phyloP scores from a whole-genome alignment of 1,284 basidiomycete genomes.

The Neonothopanus nambi region DNA sequence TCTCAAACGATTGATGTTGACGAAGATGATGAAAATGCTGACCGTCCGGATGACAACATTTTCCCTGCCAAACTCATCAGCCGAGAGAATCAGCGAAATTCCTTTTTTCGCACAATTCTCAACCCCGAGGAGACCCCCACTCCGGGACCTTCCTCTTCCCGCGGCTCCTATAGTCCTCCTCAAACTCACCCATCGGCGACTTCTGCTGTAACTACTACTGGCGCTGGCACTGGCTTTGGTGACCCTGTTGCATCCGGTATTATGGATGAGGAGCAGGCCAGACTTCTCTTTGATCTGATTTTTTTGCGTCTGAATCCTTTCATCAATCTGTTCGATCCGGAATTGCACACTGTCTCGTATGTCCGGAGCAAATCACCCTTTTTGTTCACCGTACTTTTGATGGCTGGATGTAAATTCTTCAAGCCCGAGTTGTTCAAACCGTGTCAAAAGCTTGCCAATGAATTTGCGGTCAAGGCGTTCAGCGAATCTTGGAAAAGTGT shows the following conservation, averaged over 20 bases:
- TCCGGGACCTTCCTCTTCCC: slow-evolving; percentile 24
- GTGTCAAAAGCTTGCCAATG: slow-evolving; percentile 68
- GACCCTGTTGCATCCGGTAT: slow-evolving; percentile 73
- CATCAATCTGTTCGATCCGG: slow-evolving; percentile 81
- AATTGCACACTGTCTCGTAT: slow-evolving; percentile 71
- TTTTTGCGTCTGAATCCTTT: slow-evolving; percentile 82
- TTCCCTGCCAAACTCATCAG: slow-evolving; percentile 74
- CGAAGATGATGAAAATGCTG: slow-evolving; percentile 65
- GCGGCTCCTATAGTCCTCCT: slow-evolving; percentile 35
- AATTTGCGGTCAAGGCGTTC: slow-evolving; percentile 74
- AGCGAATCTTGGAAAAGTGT: slow-evolving; percentile 74
- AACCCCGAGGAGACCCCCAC: slow-evolving; percentile 63
- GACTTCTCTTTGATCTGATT: slow-evolving; percentile 70
- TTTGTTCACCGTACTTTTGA: slow-evolving; percentile 79
- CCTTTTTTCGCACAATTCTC: slow-evolving; percentile 80
- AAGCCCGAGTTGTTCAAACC: slow-evolving; percentile 64
- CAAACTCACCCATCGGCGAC: slow-evolving; percentile 33
- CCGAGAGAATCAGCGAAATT: slow-evolving; percentile 66
- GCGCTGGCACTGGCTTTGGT: slow-evolving; percentile 35
- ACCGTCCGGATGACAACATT: slow-evolving; percentile 57
- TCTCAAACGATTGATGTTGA: slow-evolving; percentile 49
- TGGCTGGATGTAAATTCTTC: slow-evolving; percentile 86
- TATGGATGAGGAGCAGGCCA: slow-evolving; percentile 65
- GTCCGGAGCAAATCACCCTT: slow-evolving; percentile 76
- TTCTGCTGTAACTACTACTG: slow-evolving; percentile 16